A percentile compares a stretch with the other conserved stretches of the same genome.
Evolutionary conservation across 306 rosid genomes (phyloP).

Genomic region (Inga oerstediana): DNA sequence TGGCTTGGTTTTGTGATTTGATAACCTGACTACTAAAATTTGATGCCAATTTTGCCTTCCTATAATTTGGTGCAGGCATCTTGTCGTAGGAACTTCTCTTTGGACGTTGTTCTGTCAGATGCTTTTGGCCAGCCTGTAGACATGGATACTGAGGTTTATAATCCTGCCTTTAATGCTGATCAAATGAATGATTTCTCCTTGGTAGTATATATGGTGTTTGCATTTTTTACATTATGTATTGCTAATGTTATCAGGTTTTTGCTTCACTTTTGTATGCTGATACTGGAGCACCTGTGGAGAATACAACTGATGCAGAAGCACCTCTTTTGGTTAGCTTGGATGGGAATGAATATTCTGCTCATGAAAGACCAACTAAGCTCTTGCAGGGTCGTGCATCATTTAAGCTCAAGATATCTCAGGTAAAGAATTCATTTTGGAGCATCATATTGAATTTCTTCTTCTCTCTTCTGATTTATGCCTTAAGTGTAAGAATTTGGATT

Average conservation of each 20-base stretch:
- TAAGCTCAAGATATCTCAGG: conserved; percentile 97
- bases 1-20: neutral
- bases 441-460: conserved; percentile 1
- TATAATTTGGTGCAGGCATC: conserved; percentile 73
- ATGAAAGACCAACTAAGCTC: conserved; percentile 70
- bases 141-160: conserved; percentile 69
- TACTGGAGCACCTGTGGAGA: conserved; percentile 72
- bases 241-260: conserved; percentile 61
- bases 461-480: conserved; percentile 1
- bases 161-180: conserved; percentile 22
- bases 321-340: conserved; percentile 82
- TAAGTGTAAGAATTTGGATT: conserved; percentile 26
- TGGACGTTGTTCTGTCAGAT: conserved; percentile 73
- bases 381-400: conserved; percentile 89
- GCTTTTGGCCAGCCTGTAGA: conserved; percentile 63
- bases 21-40: neutral
- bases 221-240: conserved; percentile 26
- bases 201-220: conserved; percentile 11
- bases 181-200: conserved; percentile 26
- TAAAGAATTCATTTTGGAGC: conserved; percentile 31
- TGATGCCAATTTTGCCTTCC: conserved; percentile 36
- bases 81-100: conserved; percentile 86
- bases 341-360: conserved; percentile 76
- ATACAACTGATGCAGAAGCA: conserved; percentile 77
- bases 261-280: conserved; percentile 85